phyloP scores from a whole-genome alignment of 495 filamentous ascomycete species.

The Rhizodiscina lignyota region DNA sequence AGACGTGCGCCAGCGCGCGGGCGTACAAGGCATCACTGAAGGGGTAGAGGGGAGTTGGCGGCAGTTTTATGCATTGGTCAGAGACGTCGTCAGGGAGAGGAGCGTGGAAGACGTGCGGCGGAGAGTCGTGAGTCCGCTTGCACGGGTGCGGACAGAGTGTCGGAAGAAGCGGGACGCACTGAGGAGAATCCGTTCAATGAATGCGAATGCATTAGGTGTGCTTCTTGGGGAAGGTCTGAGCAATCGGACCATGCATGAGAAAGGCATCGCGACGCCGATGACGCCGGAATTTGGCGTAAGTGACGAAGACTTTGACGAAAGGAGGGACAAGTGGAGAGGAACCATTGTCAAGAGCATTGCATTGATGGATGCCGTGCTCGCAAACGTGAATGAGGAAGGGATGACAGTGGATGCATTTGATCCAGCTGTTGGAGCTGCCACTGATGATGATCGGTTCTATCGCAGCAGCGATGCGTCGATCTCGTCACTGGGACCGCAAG shows the following conservation, averaged over 20 bases:
- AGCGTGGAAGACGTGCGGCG: conserved; percentile 42
- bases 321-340: conserved; percentile 49
- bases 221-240: conserved; percentile 66
- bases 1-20: conserved; percentile 24
- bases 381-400: conserved; percentile 35
- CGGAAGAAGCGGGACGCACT: conserved; percentile 50
- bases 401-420: conserved; percentile 53
- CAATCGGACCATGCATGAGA: conserved; percentile 17
- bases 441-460: conserved; percentile 42
- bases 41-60: conserved; percentile 28
- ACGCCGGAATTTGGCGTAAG: too few relatives aligned
- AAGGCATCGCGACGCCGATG: too few relatives aligned
- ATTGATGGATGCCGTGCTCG: conserved; percentile 67
- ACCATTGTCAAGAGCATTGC: conserved; percentile 54
- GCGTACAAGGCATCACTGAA: neutral
- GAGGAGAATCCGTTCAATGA: conserved; percentile 50
- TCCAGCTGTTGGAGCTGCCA: conserved; percentile 45
- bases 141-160: conserved; percentile 50
- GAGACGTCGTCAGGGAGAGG: conserved; percentile 46
- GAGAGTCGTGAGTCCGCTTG: conserved; percentile 51
- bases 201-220: conserved; percentile 73
- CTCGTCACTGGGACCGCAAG: too few relatives aligned
- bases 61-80: conserved; percentile 67
- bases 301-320: too few relatives aligned
- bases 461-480: too few relatives aligned